A percentile compares a stretch with the other conserved stretches of the same genome.
phyloP scores from a whole-genome alignment of 1,284 basidiomycete species.

The Puccinia hordei region DNA sequence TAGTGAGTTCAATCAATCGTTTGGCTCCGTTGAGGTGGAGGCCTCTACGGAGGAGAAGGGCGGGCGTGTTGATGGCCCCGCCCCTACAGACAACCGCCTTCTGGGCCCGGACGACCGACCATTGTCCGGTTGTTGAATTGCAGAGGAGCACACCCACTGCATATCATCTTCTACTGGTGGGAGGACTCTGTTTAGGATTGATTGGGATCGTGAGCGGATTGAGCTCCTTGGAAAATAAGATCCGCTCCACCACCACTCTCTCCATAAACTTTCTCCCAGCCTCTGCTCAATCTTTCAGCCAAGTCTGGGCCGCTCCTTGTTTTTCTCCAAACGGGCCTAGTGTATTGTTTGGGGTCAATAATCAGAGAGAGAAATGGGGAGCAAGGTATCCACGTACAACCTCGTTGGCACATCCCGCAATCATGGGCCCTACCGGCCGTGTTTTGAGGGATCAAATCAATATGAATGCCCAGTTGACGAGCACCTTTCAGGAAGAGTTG shows the following conservation, averaged over 20 bases:
- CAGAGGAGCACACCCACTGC: conserved; percentile 55
- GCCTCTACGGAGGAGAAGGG: conserved; percentile 61
- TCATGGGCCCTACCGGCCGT: conserved; percentile 60
- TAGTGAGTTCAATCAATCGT: too few relatives aligned
- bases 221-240: conserved; percentile 57
- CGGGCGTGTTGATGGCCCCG: conserved; percentile 62
- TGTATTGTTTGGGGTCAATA: too few relatives aligned
- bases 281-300: conserved; percentile 60
- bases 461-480: conserved; percentile 58
- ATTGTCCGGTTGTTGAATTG: conserved; percentile 51
- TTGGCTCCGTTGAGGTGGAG: conserved; percentile 61
- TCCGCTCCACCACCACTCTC: conserved; percentile 59
- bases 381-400: conserved; percentile 57
- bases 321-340: conserved; percentile 57
- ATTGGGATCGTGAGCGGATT: not conserved
- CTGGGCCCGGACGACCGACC: conserved; percentile 58
- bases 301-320: conserved; percentile 59
- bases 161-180: conserved; percentile 29
- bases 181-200: not conserved
- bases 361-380: conserved; percentile 34
- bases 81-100: conserved; percentile 60
- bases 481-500: conserved; percentile 58
- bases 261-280: conserved; percentile 59
- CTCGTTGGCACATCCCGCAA: conserved; percentile 61
- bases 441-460: conserved; percentile 60